A percentile compares a stretch with the other conserved stretches of the same genome.
phyloP scores from a whole-genome alignment of 306 rosid genomes.

The Fragaria nilgerrensis region DNA sequence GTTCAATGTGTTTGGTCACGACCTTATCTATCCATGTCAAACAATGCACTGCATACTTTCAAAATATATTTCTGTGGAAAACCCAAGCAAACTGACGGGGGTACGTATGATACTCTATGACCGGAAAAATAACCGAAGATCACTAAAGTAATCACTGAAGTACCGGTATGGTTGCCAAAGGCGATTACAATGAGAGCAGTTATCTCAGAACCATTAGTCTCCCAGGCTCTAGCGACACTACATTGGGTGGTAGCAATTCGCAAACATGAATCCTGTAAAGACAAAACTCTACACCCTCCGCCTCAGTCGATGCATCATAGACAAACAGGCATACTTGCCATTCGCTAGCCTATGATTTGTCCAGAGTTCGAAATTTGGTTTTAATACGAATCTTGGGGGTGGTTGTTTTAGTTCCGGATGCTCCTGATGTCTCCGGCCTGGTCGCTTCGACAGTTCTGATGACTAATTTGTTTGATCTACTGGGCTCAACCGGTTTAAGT shows the following conservation, averaged over 20 bases:
- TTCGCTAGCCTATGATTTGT: slow-evolving; percentile 32
- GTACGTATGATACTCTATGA: neutral
- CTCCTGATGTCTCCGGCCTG: slow-evolving; percentile 57
- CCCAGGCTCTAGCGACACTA: neutral
- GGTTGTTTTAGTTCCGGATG: slow-evolving; percentile 37
- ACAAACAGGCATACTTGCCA: neutral
- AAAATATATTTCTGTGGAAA: neutral
- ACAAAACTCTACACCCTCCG: neutral
- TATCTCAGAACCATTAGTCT: neutral
- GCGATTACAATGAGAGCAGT: neutral
- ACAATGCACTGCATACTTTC: neutral
- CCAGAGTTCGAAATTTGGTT: slow-evolving; percentile 55
- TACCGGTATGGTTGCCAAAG: neutral
- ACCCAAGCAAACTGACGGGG: neutral
- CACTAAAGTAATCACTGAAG: neutral
- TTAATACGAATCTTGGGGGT: slow-evolving; percentile 78
- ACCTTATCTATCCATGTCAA: neutral
- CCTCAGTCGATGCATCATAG: neutral
- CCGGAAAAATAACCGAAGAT: neutral
- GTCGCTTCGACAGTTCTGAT: slow-evolving; percentile 28
- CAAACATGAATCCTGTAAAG: neutral
- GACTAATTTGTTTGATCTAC: slow-evolving; percentile 46
- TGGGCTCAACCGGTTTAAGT: slow-evolving; percentile 50
- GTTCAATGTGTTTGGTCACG: neutral
- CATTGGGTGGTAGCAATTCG: neutral